phyloP scores from a whole-genome alignment of 768 basidiomycete genomes.

The Kwoniella bestiolae region DNA sequence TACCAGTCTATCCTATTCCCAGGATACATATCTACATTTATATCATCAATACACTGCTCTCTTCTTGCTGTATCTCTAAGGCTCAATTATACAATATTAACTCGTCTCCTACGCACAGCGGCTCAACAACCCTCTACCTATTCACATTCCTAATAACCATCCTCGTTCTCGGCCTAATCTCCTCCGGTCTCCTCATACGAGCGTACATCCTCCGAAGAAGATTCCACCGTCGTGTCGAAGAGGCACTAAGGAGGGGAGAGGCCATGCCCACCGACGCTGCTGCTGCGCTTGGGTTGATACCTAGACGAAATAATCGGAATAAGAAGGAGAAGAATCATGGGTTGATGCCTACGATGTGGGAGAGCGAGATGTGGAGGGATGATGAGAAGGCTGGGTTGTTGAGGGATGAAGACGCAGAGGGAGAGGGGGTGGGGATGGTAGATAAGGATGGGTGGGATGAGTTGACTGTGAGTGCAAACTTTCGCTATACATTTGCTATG shows the following conservation, averaged over 20 bases:
- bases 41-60: no score
- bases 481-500: no score
- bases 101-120: neutral
- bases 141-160: constrained; percentile 53
- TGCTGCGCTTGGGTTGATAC: constrained; percentile 30
- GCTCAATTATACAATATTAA: neutral
- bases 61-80: no score
- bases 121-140: constrained; percentile 46
- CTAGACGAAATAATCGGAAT: neutral
- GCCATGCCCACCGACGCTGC: constrained; percentile 37
- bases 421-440: neutral
- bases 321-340: constrained; percentile 41
- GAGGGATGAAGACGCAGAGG: neutral
- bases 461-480: constrained; percentile 24
- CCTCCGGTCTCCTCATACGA: constrained; percentile 34
- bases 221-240: constrained; percentile 42
- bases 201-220: constrained; percentile 41
- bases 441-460: constrained; percentile 30
- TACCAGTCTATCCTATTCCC: no score
- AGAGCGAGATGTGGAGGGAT: constrained; percentile 39
- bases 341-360: constrained; percentile 43
- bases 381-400: constrained; percentile 19
- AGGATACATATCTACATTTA: no score
- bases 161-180: constrained; percentile 44
- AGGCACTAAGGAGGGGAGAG: constrained; percentile 37